Evolutionary conservation across 2,329 filamentous ascomycete genomes (phyloP).

Genomic region (Teratosphaeria zuluensis): DNA sequence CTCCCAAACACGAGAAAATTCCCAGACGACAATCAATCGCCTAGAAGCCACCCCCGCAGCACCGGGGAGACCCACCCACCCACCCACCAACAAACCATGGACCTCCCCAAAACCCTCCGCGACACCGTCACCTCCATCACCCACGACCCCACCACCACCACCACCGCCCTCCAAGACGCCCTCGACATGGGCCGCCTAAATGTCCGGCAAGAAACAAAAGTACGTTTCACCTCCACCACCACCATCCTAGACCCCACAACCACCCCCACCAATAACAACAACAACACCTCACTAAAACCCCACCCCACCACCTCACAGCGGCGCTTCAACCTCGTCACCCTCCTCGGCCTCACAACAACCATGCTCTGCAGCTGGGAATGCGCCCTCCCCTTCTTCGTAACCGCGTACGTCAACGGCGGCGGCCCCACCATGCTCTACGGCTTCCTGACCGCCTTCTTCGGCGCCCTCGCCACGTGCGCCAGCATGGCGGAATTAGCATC

Average conservation of each 20-base stretch:
- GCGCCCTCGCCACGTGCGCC: constrained; percentile 1
- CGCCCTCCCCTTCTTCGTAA: constrained; percentile 1
- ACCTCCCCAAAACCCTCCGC: neutral
- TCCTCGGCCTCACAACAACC: neutral
- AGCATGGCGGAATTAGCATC: constrained; percentile 1
- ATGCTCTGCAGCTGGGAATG: constrained; percentile 3
- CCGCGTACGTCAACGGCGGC: constrained; percentile 2
- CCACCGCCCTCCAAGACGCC: neutral
- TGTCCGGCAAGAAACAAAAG: constrained; percentile 1
- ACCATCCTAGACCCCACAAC: neutral
- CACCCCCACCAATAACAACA: neutral
- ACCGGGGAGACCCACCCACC: no score
- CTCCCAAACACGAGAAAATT: no score
- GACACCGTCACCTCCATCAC: neutral
- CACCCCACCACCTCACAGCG: neutral
- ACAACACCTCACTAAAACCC: neutral
- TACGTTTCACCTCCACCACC: neutral
- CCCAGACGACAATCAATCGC: no score
- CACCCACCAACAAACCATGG: neutral
- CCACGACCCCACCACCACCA: neutral
- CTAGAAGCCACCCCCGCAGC: no score
- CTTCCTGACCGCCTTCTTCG: neutral
- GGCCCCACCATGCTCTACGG: constrained; percentile 1
- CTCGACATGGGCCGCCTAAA: constrained; percentile 1
- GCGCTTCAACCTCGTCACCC: neutral